Percentiles rank a stretch among this genome's conserved stretches.
phyloP scores from a whole-genome alignment of 495 filamentous ascomycete genomes.

The Daldinia decipiens region DNA sequence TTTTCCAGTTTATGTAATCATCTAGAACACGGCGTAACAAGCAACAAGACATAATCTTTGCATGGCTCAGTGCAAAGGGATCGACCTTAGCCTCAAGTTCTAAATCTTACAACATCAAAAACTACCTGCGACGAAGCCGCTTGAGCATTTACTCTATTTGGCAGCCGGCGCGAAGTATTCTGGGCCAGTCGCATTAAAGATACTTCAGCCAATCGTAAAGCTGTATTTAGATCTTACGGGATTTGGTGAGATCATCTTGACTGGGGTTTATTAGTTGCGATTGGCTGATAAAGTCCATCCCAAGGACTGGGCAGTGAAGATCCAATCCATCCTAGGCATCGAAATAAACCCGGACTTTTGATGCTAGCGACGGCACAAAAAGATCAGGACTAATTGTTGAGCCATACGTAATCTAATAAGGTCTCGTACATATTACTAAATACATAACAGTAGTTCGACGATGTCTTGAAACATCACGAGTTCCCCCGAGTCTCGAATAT shows the following conservation, averaged over 20 bases:
- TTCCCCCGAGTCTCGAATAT: conserved; percentile 5
- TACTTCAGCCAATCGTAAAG: background rate
- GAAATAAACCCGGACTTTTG: conserved; percentile 21
- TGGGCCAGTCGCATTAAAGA: background rate
- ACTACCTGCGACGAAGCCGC: background rate
- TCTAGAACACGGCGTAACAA: background rate
- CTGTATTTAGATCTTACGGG: background rate
- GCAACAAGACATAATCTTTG: background rate
- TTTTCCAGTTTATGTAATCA: conserved; percentile 12
- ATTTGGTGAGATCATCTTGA: conserved; percentile 16
- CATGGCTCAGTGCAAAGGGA: conserved; percentile 16
- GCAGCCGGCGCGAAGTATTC: conserved; percentile 17
- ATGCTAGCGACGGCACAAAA: background rate
- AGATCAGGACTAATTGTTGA: background rate
- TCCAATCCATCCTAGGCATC: conserved; percentile 43
- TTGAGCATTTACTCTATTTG: conserved; percentile 11
- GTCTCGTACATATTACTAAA: background rate
- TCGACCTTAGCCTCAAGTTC: conserved; percentile 24
- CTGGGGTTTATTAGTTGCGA: conserved; percentile 20
- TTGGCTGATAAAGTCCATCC: background rate
- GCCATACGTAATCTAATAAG: background rate
- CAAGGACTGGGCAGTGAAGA: conserved; percentile 22
- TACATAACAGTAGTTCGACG: background rate
- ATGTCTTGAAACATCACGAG: background rate
- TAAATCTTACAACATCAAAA: background rate